phyloP scores from a whole-genome alignment of 768 basidiomycete species.

The Hygrocybe punicea region DNA sequence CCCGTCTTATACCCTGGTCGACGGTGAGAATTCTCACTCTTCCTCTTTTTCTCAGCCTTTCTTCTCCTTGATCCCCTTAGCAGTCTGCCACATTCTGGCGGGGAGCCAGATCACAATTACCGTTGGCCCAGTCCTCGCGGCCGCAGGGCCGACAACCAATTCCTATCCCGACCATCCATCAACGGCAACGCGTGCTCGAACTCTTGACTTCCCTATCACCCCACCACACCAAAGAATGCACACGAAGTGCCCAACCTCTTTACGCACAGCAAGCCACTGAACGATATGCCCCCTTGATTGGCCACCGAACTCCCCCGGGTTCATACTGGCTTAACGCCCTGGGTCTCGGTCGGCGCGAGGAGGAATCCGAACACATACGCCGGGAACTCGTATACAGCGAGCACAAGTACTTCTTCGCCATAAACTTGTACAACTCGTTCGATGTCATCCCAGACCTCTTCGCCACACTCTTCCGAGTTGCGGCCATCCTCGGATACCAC shows the following conservation, averaged over 20 bases:
- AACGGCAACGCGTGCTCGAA: conserved; percentile 82
- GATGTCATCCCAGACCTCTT: conserved; percentile 97
- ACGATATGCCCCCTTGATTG: conserved; percentile 81
- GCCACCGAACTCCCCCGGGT: conserved; percentile 59
- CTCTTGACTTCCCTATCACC: conserved; percentile 83
- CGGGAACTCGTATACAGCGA: conserved; percentile 46
- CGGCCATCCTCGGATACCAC: conserved; percentile 90
- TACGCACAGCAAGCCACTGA: conserved; percentile 83
- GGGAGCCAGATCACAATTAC: conserved; percentile 42
- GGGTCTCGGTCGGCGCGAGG: conserved; percentile 38
- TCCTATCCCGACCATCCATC: conserved; percentile 73
- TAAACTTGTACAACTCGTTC: conserved; percentile 99
- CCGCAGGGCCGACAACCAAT: conserved; percentile 60
- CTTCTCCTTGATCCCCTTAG: conserved; percentile 14
- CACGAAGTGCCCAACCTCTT: conserved; percentile 74
- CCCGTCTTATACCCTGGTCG: conserved; percentile 49
- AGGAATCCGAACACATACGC: conserved; percentile 41
- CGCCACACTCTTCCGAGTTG: conserved; percentile 90
- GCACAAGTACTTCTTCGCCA: conserved; percentile 99
- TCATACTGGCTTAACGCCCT: conserved; percentile 60
- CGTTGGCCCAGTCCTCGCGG: conserved; percentile 41
- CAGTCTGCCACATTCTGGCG: conserved; percentile 50
- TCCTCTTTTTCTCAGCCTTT: not conserved
- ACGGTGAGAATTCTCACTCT: conserved; percentile 24
- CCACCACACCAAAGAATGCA: conserved; percentile 92